Base-by-base conservation (phyloP, 192 early-diverging fungal genomes). In the Backusella luteola region DNA sequence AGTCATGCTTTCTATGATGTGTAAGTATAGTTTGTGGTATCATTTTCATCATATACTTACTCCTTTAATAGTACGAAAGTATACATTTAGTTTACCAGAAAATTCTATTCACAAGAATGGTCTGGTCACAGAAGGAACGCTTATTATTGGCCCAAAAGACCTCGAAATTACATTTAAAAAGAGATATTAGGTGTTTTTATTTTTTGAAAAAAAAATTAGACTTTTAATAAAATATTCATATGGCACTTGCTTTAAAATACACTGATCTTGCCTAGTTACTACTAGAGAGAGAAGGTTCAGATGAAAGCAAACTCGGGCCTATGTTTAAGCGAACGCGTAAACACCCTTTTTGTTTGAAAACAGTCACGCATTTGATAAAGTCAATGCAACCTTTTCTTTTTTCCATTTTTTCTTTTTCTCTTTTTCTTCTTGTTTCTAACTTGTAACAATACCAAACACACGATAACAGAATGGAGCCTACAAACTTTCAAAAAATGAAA, bases 401-500 rank as follows among this genome's bases (percentile, higher is more conserved):
- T 39, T 39, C 38, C 38, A 12, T 39, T 39, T 39, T 39, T 4
- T 39, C 38, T 11, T 11, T 39, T 39, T 39, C 11, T 11, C 38
- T 2, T 56, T 56, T 53, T 53, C 1, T 53, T 19, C 52, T 53
- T 23, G 2, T 56, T 56, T 56, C 23, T 7, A 21, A 7, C n/a
- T 8, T 56, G 6, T 21, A 9, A 7, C 56, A 29, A n/a, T 11
- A 29, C 1, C 6, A 21, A 56, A 56, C 53, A 39, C 9, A 39
- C 38, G 38, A 12, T 39, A 56, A 56, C 21, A 9, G 23, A 8
- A n/a, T 86, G 87, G 88, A 89, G 77, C 85, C 86, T 59, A 83
- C 85, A 52, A 81, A 80, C 52, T 80, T 86, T 36, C 85, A 91
- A 80, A 87, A 87, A 67, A 82, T 87, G 77, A 91, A 91, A 80